Percentiles rank a stretch among this genome's conserved stretches.
Conservation (phyloP, 1,284 basidiomycete genomes). For the Pseudozyma sp. region DNA sequence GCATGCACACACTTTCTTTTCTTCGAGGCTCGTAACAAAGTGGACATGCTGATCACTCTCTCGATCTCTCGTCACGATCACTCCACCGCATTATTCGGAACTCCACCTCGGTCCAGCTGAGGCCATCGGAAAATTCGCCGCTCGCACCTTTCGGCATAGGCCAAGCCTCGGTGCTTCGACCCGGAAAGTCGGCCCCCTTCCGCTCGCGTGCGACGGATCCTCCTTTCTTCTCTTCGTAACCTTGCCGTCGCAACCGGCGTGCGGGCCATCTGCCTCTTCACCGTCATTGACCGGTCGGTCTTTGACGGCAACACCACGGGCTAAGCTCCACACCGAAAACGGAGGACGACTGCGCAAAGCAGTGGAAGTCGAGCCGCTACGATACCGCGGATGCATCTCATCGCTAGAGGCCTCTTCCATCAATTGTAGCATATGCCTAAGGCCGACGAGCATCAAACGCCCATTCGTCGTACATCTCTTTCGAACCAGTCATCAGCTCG, state of each 20-base stretch:
- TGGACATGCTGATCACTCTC: slow-evolving; percentile 27
- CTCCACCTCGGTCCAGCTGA: slow-evolving; percentile 13
- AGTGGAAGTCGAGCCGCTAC: not conserved
- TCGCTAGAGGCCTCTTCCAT: too few species aligned
- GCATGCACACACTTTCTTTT: not conserved
- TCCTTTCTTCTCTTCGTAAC: slow-evolving; percentile 10
- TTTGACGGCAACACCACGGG: too few species aligned
- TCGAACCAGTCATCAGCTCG: too few species aligned
- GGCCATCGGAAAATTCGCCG: slow-evolving; percentile 4
- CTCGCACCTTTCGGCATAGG: not conserved
- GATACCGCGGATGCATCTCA: too few species aligned
- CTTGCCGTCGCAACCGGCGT: slow-evolving; percentile 18
- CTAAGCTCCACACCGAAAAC: too few species aligned
- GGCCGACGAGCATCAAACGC: slow-evolving; percentile 1
- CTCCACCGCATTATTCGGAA: slow-evolving; percentile 29
- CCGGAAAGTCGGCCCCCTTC: not conserved
- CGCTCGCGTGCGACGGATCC: not conserved
- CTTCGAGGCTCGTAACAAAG: slow-evolving; percentile 6
- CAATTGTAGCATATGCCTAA: not conserved
- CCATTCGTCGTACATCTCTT: not conserved
- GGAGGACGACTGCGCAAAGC: not conserved
- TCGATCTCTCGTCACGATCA: slow-evolving; percentile 54
- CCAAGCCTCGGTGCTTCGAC: not conserved
- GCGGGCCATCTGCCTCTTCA: not conserved
- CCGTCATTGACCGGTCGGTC: not conserved